phyloP scores from a whole-genome alignment of 257 asterid species.

The Gentiana straminea region DNA sequence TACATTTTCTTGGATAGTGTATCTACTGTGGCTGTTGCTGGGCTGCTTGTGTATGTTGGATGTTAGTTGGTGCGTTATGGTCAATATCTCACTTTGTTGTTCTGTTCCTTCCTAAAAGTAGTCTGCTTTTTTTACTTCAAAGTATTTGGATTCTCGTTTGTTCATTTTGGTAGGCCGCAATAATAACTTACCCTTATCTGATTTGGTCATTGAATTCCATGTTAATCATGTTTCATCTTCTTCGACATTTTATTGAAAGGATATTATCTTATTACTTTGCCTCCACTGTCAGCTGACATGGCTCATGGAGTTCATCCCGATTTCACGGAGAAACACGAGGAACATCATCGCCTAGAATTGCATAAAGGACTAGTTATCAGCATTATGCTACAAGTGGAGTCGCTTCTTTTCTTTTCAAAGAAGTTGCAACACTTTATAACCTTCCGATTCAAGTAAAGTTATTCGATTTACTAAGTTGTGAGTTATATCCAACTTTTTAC shows the following conservation, averaged over 20 bases:
- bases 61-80: constrained; percentile 1
- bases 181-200: too few species aligned
- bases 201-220: too few species aligned
- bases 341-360: constrained; percentile 81
- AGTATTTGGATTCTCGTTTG: neutral
- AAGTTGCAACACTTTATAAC: constrained; percentile 68
- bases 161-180: too few species aligned
- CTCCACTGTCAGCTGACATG: constrained; percentile 98
- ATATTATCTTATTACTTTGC: constrained; percentile 11
- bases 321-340: constrained; percentile 82
- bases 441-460: constrained; percentile 78
- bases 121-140: neutral
- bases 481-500: too few species aligned
- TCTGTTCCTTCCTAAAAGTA: neutral
- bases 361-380: constrained; percentile 91
- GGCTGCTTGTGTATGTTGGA: too few species aligned
- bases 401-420: constrained; percentile 90
- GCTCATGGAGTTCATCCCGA: constrained; percentile 99
- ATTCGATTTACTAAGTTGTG: neutral
- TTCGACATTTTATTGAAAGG: neutral
- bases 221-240: neutral
- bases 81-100: neutral
- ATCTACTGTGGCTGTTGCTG: too few species aligned
- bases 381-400: constrained; percentile 98
- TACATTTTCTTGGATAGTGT: too few species aligned